These are phyloP conservation scores for Hymenoscyphus repandus DNA, from an alignment of 2,329 filamentous ascomycete genomes.

Conservation along the genomic window DNA sequence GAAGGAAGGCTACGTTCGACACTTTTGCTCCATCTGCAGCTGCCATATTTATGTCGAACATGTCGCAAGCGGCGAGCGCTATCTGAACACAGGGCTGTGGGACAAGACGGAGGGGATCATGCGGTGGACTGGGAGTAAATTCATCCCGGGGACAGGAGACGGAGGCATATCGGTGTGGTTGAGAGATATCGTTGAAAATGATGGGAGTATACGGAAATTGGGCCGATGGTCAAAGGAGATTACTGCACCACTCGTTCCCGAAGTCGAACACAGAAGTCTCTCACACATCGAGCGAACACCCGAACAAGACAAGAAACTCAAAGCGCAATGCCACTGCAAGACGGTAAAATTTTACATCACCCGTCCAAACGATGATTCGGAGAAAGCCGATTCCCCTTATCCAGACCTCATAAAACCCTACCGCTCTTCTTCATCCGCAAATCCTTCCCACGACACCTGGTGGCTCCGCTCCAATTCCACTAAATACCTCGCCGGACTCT, in stretches of 20 bases:
- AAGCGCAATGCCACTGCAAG: conserved; percentile 49
- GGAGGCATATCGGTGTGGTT: conserved; percentile 45
- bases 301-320: conserved; percentile 27
- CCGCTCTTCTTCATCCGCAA: conserved; percentile 34
- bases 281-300: neutral
- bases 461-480: conserved; percentile 27
- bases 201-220: conserved; percentile 11
- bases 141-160: conserved; percentile 42
- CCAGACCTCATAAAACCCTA: conserved; percentile 50
- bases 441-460: conserved; percentile 32
- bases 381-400: conserved; percentile 41
- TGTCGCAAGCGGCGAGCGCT: conserved; percentile 21
- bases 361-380: conserved; percentile 45
- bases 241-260: conserved; percentile 7
- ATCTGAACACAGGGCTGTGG: conserved; percentile 33
- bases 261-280: conserved; percentile 5
- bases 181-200: conserved; percentile 11
- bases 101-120: conserved; percentile 25
- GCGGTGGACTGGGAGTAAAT: conserved; percentile 24
- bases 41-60: conserved; percentile 36
- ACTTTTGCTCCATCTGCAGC: conserved; percentile 47
- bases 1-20: conserved; percentile 37
- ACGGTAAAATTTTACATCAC: conserved; percentile 52
- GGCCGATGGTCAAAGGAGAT: conserved; percentile 13
- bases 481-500: conserved; percentile 55